Base-by-base conservation (phyloP, 2,329 filamentous ascomycete genomes). In the Podosphaera fusca region DNA sequence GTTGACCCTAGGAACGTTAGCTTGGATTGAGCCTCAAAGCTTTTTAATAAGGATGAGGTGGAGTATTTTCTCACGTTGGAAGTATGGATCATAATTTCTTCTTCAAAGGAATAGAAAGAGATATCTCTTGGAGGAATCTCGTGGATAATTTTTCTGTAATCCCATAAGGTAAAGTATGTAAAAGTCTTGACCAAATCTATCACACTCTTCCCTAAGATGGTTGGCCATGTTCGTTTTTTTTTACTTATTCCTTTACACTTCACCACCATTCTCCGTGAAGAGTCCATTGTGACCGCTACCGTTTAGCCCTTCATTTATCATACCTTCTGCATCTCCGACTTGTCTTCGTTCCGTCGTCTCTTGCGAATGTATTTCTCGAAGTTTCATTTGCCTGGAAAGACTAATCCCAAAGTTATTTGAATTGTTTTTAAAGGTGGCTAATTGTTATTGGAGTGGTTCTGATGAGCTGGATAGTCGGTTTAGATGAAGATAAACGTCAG, bases 401-500 rank as follows among this genome's bases (percentile, higher is more conserved):
- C 63, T 64, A 66, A 66, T 66, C 66, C 79, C 74, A 79, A 83
- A 76, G 82, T 80, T 81, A 81, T 75, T 80, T 70, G 75, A 72
- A 67, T 70, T 67, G 40, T 21, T 67, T 79, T 84, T 87, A 83
- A 82, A 88, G 84, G 87, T 84, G 77, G 84, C 82, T 67, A 63
- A 62, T 68, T 82, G 76, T 79, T 92, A 96, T 86, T 95, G 90
- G 55, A 98, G 76, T 62, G 92, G 92, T 70, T 98, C 92, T 33
- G 89, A 95, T 42, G 87, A 95, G 63, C 87, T 95, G 49, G 88
- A 95, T 33, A 98, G 78, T 57, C 92, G 81, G 73, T 98, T 98
- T 55, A 98, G 80, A 70, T 98, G 92, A 53, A 98, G 84, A 72
- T 98, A 98, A 56, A 96, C 92, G 68, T 98, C 92, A 55, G 92